Percentiles rank a stretch among this genome's conserved stretches.
phyloP scores from a whole-genome alignment of 306 rosid genomes.

The Morella rubra region DNA sequence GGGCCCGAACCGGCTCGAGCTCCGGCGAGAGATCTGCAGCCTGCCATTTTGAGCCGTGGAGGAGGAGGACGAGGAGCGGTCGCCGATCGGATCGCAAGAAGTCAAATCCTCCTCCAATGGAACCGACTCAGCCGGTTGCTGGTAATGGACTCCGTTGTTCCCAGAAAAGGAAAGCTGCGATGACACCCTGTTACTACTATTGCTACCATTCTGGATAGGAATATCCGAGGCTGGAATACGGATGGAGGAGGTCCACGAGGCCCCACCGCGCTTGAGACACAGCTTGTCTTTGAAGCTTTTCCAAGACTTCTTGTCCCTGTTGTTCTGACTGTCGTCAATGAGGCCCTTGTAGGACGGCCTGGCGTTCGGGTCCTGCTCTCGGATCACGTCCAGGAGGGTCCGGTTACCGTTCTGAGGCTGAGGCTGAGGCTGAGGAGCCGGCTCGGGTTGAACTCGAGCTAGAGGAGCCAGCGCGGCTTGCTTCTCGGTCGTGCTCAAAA shows the following conservation, averaged over 20 bases:
- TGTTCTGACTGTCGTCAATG: constrained; percentile 29
- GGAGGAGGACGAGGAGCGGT: constrained; percentile 2
- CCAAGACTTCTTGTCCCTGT: constrained; percentile 65
- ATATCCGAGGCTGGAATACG: constrained; percentile 62
- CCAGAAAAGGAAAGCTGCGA: constrained; percentile 7
- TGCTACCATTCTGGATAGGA: constrained; percentile 24
- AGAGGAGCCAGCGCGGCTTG: neutral
- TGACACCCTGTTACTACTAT: neutral
- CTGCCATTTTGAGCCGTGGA: neutral
- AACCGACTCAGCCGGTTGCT: constrained; percentile 17
- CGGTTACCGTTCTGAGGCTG: constrained; percentile 29
- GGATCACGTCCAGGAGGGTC: constrained; percentile 66
- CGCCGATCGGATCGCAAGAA: constrained; percentile 9
- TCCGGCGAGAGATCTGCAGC: constrained; percentile 22
- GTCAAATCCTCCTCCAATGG: constrained; percentile 7
- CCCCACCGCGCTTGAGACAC: constrained; percentile 60
- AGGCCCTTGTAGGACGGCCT: constrained; percentile 17
- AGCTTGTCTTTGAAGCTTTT: constrained; percentile 69
- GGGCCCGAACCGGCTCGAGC: constrained; percentile 10
- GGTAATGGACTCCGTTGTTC: constrained; percentile 15
- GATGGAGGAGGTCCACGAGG: constrained; percentile 68
- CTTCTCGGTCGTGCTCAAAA: constrained; percentile 40
- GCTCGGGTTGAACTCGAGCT: neutral
- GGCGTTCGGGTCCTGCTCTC: constrained; percentile 50
- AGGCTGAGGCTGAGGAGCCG: constrained; percentile 15